Evolutionary conservation across 768 basidiomycete species (phyloP), one percentile per base, ranked within the genome.

Genomic region (Kwoniella shandongensis): DNA sequence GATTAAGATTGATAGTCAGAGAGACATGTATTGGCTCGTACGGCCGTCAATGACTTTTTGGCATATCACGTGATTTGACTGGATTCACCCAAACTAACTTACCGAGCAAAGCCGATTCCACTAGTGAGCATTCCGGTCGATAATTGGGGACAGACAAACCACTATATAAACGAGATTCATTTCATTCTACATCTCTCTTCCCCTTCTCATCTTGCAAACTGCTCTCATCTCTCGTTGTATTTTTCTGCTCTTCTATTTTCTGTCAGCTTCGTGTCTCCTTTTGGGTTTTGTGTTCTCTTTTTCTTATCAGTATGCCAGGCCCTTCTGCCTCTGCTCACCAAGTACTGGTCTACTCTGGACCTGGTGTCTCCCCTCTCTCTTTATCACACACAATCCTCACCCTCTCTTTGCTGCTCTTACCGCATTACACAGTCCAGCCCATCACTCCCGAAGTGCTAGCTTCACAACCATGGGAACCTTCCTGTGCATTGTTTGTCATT

Each of bases 401-500:
- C 32, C 69, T 73, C 39, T 70, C 71, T 22, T 59, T 70, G 15
- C 61, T 88, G 26, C 83, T 94, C 18, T 69, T 81, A 13, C 86
- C 89, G 0, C 81, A 86, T 72, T 93, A 92, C 74, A 84, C 88
- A 12, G 84, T 94, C 40, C 88, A 89, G 57, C 75, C 83, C 15
- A 80, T 91, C 48, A 79, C 84, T 0, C 80, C 81, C 11, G 77
- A 82, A 38, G 73, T 82, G 1, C 78, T 97, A 4, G 76, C 80
- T 1, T 78, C 81, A 0, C 86, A 86, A 42, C 91, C 92, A 18
- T 97, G 92, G 93, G 74, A 83, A 35, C 69, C 79, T 5, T 81
- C 82, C 10, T 93, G 90, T 70, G 86, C 86, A 2, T 79, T 94
- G 1, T 82, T 97, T 17, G 86, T 92, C 47, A 78, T 94, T 54